Evolutionary conservation across 805 yeast species (phyloP), one percentile per base, ranked within the genome.

Genomic region (Candida mattraensis): DNA sequence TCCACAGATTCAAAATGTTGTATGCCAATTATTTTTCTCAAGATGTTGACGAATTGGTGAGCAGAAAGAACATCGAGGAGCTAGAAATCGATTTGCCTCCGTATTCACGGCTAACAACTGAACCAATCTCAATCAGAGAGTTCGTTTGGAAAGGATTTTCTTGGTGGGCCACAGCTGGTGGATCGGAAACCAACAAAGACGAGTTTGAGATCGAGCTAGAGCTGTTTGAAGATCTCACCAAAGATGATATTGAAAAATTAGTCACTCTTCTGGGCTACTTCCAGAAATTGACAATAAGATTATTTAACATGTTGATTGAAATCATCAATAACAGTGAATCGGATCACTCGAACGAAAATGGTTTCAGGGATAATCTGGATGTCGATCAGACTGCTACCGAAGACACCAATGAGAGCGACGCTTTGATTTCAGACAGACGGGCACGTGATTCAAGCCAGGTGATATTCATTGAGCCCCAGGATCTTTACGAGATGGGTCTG

Each of bases 121-220:
- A 72, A 32, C 66, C 78, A 1, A 55, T 69, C 15, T 69, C 83
- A 2, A 70, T 84, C 73, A 65, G 67, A 35, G 80, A 78, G 47
- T 64, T 73, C 25, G 63, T 80, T 1, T 80, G 85, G 84, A 67
- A 74, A 35, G 88, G 88, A 1, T 72, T 84, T 40, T 64, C 83
- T 14, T 85, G 93, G 93, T 85, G 91, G 87, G 95, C 95, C 3
- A 73, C 84, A 19, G 91, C 93, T 1, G 95, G 93, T 7, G 83
- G 80, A 40, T 67, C 70, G 25, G 64, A 66, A 11, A 58, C 56
- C 16, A 53, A 14, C 61, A 42, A 64, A 29, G 66, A 63, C 18
- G 72, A 70, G 25, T 60, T 56, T 22, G 66, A 61, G 19, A 40
- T 63, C 13, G 77, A 72, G 28, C 40, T 35, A 31, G 61, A 52